Evolutionary conservation across 73 alveolate species (phyloP), one percentile per base, ranked within the genome.

Genomic region (Paramecium bursaria): DNA sequence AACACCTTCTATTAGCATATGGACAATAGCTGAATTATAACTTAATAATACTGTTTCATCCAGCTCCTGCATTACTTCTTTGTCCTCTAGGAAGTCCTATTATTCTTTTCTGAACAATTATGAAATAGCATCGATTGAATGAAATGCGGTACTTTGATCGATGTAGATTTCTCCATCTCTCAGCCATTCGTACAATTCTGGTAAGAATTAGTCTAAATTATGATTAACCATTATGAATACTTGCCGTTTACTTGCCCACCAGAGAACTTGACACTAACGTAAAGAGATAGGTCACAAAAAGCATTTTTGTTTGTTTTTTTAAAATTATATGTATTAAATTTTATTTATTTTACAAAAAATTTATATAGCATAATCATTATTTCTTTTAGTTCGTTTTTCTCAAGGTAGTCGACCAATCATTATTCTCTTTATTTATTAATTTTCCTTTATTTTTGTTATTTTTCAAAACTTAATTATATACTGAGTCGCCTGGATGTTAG

Each of bases 401-500:
- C 33, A 57, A 57, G 15, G 51, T 57, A 2, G 33, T 11, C 7
- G 50, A 30, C 76, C 76, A 57, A 27, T 57, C 76, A 27, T 57
- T 50, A 17, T 57, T 57, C 7, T 50, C 76, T n/a, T 57, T 57
- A 14, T 30, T 57, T 0, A 57, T 11, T 39, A 39, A 19, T 57
- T 57, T 57, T 57, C 33, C 30, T 57, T 57, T 10, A 9, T 26
- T 35, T 15, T 5, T 67, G 44, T 67, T 67, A 1, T 21, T 35
- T 67, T 67, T 67, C 21, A 67, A 42, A n/a, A 67, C 82, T 42
- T 67, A 67, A 42, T 42, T 67, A 67, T 67, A 67, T 30, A 67
- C 82, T 13, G 82, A 67, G 19, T 67, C 82, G 2, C 60, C 35
- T 9, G 82, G 33, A 67, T 67, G 82, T 21, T 57, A 35, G 44